phyloP scores from a whole-genome alignment of 257 asterid species.

The Euphrasia confusa region DNA sequence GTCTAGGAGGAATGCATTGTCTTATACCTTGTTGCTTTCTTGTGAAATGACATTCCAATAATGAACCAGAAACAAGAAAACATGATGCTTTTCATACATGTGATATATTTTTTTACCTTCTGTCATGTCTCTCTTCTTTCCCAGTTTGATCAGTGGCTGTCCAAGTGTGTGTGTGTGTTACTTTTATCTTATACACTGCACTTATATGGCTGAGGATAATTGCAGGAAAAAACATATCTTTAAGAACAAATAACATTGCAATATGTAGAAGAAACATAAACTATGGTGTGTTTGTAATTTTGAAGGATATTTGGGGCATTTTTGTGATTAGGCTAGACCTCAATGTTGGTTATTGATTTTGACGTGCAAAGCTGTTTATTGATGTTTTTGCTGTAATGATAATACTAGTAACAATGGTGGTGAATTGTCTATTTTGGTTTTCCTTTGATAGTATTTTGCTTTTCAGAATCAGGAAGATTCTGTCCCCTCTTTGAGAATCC shows the following conservation, averaged over 20 bases:
- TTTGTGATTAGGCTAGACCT: not conserved
- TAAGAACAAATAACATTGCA: not conserved
- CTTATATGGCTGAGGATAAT: not conserved
- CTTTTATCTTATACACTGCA: not conserved
- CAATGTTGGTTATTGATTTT: not conserved
- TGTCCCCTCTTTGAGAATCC: slow-evolving; percentile 1
- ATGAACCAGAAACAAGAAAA: not conserved
- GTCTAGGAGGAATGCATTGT: not conserved
- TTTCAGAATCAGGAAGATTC: not conserved
- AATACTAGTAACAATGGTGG: not conserved
- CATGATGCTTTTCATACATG: slow-evolving; percentile 1
- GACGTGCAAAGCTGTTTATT: not conserved
- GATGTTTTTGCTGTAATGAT: not conserved
- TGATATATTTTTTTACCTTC: not conserved
- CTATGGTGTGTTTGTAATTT: not conserved
- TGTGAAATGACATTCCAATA: not conserved
- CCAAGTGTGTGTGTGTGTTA: not conserved
- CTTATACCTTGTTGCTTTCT: not conserved
- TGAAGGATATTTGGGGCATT: not conserved
- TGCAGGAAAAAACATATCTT: not conserved
- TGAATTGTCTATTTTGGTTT: not conserved
- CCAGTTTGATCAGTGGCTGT: not conserved
- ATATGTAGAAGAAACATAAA: not conserved
- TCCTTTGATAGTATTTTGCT: slow-evolving; percentile 1
- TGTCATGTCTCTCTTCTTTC: not conserved